Evolutionary conservation across 2,329 filamentous ascomycete genomes (phyloP), one percentile per base, ranked within the genome.

Genomic region (Aspergillus jensenii): DNA sequence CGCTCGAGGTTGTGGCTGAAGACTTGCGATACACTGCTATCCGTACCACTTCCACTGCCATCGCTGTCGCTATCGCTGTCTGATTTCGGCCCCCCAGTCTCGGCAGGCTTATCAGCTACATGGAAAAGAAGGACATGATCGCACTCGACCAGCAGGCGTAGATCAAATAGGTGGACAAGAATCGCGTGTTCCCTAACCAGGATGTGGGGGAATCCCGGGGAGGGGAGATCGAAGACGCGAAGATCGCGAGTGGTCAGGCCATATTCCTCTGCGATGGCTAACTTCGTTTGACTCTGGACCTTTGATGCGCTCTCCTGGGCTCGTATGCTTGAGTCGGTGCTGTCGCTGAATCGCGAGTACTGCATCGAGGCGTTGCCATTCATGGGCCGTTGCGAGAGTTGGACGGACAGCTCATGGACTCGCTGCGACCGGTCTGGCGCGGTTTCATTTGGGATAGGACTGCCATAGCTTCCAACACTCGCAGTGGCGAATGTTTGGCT

Each of bases 81-180:
- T 11, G 9, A 9, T 4, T 21, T 37, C 6, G 14, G 35, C 14
- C 4, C 35, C 1, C 8, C 35, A 41, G 4, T 1, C 12, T 51
- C 35, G 4, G 3, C 35, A 23, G 9, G 5, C 3, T 8, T n/a
- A 25, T 27, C 17, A 5, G 59, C 63, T 0, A 69, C 23, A 23
- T 69, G 63, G 48, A 75, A 67, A 2, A 74, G 59, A 7, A 74
- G 62, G 1, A 69, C 65, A 27, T 66, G 65, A 53, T 74, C 67
- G 1, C 67, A 62, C 52, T 74, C 68, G 21, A 75, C 64, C 6
- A 76, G 58, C 25, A 75, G 64, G n/a, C 74, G 71, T 27, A 76
- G 58, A 48, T 69, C 68, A 56, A 75, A 75, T 23, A 75, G 61
- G 53, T 74, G 71, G 21, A 75, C 60, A 4, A 75, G 61, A 35